Conservation (phyloP, 2,329 filamentous ascomycete genomes). For the Fusarium falciforme region DNA sequence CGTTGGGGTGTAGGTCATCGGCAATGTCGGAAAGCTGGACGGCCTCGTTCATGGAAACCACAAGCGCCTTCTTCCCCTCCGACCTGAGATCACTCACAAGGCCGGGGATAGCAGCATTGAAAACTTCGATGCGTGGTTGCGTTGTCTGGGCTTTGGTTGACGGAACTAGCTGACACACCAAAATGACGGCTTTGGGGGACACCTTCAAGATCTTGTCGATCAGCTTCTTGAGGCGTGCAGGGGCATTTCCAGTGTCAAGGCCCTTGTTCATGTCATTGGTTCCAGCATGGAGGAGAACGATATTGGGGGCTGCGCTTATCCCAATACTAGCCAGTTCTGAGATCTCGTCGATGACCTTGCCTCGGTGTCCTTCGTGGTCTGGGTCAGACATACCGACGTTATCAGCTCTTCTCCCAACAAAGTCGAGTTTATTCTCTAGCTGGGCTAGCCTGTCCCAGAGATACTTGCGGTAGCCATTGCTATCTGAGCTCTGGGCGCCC, state of each 20-base stretch:
- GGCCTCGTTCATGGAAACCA: background rate
- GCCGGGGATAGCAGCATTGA: background rate
- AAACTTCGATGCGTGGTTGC: background rate
- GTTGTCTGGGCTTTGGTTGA: background rate
- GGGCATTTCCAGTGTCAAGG: background rate
- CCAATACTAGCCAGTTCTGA: background rate
- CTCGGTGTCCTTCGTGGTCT: conserved; percentile 8
- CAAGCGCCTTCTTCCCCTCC: background rate
- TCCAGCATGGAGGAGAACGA: background rate
- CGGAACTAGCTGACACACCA: background rate
- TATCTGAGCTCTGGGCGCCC: background rate
- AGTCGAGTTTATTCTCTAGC: background rate
- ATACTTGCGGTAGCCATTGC: conserved; percentile 8
- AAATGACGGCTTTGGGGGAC: background rate
- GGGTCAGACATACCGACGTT: background rate
- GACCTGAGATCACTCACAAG: background rate
- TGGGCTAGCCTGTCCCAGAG: background rate
- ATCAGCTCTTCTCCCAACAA: background rate
- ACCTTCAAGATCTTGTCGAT: background rate
- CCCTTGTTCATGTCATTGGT: background rate
- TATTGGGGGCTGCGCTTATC: background rate
- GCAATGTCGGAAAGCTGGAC: background rate
- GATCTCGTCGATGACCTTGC: background rate
- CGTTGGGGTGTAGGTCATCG: background rate
- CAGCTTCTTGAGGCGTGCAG: conserved; percentile 1